Base-by-base conservation (phyloP, 345 rosid species). In the Gossypium stocksii region DNA sequence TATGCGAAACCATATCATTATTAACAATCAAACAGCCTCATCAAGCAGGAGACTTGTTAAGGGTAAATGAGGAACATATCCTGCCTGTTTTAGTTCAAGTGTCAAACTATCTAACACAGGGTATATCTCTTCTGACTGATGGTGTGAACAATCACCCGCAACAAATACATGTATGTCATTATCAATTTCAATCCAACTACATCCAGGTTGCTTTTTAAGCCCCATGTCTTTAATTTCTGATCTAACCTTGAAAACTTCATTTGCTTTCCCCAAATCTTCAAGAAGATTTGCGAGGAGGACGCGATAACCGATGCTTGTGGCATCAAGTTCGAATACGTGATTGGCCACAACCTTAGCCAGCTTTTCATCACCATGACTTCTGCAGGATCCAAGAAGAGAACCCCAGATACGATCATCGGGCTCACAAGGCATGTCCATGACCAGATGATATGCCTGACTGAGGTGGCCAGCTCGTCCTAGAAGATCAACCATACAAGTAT, bases 401-500 rank as follows among this genome's bases (percentile, higher is more conserved):
- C 86, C 87, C 87, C 89, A 82, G 45, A 82, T 73, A 20, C 60
- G 77, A 76, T 82, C 85, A 76, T 82, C 85, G 3, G 86, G 89
- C n/a, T 29, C 44, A 72, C 69, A 81, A 49, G 84, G 85, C 87
- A 84, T 81, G 64, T 74, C 22, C 74, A 68, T 76, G 80, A 85
- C 80, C 75, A 86, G 76, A 70, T 81, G 75, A 81, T 77, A 84
- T 15, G 85, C 88, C 68, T 81, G 78, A 16, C 75, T 74, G 16
- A 86, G 76, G 70, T 79, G 76, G 56, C 88, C 86, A 57, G 86
- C 76, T 72, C 80, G 80, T 54, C 89, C 85, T 41, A 82, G 79
- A 64, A 86, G 86, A 80, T 84, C 87, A 54, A 80, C 85, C 86
- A 86, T 82, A 81, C 89, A 86, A 45, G 87, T 79, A 66, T 81